Conservation (phyloP, 441 rosid genomes). For the Croton setiger region DNA sequence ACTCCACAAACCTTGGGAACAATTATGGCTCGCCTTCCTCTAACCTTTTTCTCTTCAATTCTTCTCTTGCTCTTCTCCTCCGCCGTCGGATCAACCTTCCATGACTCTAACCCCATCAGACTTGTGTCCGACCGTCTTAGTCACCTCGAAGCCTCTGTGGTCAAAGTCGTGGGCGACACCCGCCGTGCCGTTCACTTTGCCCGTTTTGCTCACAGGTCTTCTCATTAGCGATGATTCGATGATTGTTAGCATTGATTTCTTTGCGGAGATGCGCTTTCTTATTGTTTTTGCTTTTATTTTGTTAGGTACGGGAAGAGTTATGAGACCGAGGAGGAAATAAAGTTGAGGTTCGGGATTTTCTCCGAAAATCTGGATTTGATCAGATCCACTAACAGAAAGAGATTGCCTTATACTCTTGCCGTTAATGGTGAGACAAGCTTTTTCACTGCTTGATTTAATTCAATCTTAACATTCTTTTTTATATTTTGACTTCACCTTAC, state of each 20-base stretch:
- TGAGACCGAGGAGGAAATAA: slow-evolving; percentile 63
- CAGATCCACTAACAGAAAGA: slow-evolving; percentile 65
- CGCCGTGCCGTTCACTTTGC: slow-evolving; percentile 69
- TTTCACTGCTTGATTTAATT: neutral
- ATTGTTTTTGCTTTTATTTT: slow-evolving; percentile 1
- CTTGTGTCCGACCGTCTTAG: slow-evolving; percentile 61
- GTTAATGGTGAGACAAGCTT: slow-evolving; percentile 50
- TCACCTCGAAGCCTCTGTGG: slow-evolving; percentile 54
- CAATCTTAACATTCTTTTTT: too few relatives aligned
- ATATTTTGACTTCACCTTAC: too few relatives aligned
- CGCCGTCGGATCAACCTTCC: slow-evolving; percentile 35
- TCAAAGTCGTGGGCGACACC: slow-evolving; percentile 59
- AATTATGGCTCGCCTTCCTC: slow-evolving; percentile 29
- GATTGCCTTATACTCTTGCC: slow-evolving; percentile 60
- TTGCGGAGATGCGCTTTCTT: neutral
- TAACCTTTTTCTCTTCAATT: slow-evolving; percentile 14
- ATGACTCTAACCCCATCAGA: slow-evolving; percentile 65
- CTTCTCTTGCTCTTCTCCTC: slow-evolving; percentile 25
- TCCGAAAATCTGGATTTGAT: slow-evolving; percentile 67
- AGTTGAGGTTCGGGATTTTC: slow-evolving; percentile 65
- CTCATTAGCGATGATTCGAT: neutral
- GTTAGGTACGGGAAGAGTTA: slow-evolving; percentile 72
- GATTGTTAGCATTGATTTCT: neutral
- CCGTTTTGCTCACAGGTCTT: slow-evolving; percentile 75
- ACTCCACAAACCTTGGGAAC: neutral